Evolutionary conservation across 2,329 filamentous ascomycete species (phyloP).

Genomic region (Neurospora crassa): DNA sequence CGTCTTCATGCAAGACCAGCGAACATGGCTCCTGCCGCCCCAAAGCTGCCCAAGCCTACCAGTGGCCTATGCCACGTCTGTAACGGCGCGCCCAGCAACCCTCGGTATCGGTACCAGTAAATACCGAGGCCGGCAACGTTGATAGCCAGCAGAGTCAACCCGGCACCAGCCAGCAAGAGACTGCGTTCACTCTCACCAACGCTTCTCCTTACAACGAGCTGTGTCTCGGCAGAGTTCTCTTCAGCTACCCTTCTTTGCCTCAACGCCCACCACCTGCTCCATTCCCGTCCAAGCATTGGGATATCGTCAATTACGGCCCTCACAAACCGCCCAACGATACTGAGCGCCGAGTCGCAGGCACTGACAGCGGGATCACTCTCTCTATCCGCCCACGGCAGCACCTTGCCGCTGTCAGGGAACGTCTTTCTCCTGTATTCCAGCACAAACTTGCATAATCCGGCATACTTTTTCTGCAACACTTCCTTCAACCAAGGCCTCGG

Average conservation of each 20-base stretch:
- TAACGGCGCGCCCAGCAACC: constrained; percentile 15
- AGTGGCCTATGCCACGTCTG: constrained; percentile 16
- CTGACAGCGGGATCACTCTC: neutral
- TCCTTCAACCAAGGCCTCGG: constrained; percentile 26
- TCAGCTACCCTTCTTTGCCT: constrained; percentile 9
- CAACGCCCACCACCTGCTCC: constrained; percentile 14
- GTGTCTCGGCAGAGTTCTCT: neutral
- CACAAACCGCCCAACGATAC: constrained; percentile 11
- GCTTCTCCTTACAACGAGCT: neutral
- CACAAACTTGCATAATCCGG: constrained; percentile 17
- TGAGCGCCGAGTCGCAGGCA: neutral
- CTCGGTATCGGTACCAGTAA: constrained; percentile 11
- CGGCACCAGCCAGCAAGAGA: constrained; percentile 2
- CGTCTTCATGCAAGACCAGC: neutral
- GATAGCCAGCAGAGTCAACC: constrained; percentile 7
- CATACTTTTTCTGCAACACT: constrained; percentile 15
- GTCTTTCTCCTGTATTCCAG: constrained; percentile 9
- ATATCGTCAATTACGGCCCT: constrained; percentile 14
- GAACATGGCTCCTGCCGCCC: constrained; percentile 17
- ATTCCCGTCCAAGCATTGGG: constrained; percentile 14
- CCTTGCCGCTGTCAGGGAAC: constrained; percentile 1
- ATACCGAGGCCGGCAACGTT: constrained; percentile 7
- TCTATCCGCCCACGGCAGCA: constrained; percentile 11
- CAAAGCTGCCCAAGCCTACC: constrained; percentile 11
- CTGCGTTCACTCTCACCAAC: neutral